A percentile compares a stretch with the other conserved stretches of the same genome.
These are phyloP conservation scores for Backusella macrospora DNA, from an alignment of 192 early-diverging fungal species.

Conservation along the genomic window DNA sequence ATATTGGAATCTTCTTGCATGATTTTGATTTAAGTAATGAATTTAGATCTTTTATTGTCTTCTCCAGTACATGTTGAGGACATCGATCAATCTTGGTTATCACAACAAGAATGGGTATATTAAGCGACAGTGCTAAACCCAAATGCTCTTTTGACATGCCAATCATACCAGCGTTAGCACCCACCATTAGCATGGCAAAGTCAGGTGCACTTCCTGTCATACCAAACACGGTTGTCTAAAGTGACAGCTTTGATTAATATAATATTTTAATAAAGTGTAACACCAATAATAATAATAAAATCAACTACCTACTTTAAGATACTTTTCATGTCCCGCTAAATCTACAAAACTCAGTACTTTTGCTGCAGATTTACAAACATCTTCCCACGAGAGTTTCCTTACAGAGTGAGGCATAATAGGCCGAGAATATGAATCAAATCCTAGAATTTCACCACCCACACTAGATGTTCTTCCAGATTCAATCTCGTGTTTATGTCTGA, in stretches of 20 bases:
- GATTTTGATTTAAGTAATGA: constrained; percentile 86
- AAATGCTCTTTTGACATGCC: constrained; percentile 96
- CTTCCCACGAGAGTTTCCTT: constrained; percentile 81
- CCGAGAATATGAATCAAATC: constrained; percentile 73
- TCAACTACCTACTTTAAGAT: constrained; percentile 65
- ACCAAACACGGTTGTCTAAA: constrained; percentile 87
- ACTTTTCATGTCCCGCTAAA: constrained; percentile 93
- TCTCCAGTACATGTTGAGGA: constrained; percentile 79
- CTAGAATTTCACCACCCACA: constrained; percentile 89
- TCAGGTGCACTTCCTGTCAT: constrained; percentile 92
- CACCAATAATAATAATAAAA: background rate
- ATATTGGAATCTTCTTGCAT: constrained; percentile 91
- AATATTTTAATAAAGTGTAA: background rate
- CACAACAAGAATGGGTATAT: constrained; percentile 88
- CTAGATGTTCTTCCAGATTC: constrained; percentile 90
- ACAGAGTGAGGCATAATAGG: constrained; percentile 49
- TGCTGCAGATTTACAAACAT: constrained; percentile 72
- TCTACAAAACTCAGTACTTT: constrained; percentile 77
- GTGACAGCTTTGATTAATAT: background rate
- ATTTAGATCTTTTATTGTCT: constrained; percentile 80
- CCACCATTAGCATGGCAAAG: constrained; percentile 90
- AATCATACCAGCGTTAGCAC: constrained; percentile 84
- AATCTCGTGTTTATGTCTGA: constrained; percentile 88
- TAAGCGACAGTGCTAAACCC: constrained; percentile 83
- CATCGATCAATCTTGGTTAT: constrained; percentile 97